phyloP scores from a whole-genome alignment of 2,329 filamentous ascomycete species.

The Fusarium veterinarium region DNA sequence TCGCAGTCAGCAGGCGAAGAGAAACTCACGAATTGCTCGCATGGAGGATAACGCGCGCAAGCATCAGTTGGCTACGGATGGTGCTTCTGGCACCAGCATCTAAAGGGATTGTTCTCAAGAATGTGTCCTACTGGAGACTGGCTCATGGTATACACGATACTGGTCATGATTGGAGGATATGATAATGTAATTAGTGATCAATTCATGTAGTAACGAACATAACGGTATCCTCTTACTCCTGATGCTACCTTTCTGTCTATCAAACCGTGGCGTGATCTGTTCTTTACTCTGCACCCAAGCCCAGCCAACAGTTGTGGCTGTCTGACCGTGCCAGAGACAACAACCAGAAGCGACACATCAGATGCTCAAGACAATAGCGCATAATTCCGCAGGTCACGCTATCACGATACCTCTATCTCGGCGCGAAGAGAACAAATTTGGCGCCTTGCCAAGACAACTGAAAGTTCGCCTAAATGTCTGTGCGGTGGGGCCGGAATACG shows the following conservation, averaged over 20 bases:
- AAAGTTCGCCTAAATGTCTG: constrained; percentile 1
- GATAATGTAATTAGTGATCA: background rate
- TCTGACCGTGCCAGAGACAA: background rate
- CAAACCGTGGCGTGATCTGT: background rate
- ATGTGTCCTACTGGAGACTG: background rate
- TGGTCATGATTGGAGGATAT: background rate
- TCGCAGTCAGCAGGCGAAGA: constrained; percentile 38
- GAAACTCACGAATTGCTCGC: constrained; percentile 26
- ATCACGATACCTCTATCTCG: background rate
- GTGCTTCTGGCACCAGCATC: background rate
- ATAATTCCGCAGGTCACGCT: background rate
- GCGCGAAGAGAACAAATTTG: background rate
- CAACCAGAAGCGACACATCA: background rate
- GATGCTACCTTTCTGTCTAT: background rate
- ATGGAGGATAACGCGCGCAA: constrained; percentile 34
- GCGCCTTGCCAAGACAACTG: background rate
- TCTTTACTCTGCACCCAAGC: background rate
- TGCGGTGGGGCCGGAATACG: fast-evolving
- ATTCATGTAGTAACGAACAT: background rate
- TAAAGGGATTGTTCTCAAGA: fast-evolving
- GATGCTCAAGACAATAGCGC: background rate
- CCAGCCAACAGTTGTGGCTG: background rate
- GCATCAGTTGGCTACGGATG: constrained; percentile 27
- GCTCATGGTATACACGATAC: background rate
- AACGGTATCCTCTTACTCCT: background rate